Percentiles rank a stretch among this genome's conserved stretches.
These are phyloP conservation scores for Saccharum spontaneum DNA, from an alignment of 176 grass and related monocot species.

Conservation along the genomic window DNA sequence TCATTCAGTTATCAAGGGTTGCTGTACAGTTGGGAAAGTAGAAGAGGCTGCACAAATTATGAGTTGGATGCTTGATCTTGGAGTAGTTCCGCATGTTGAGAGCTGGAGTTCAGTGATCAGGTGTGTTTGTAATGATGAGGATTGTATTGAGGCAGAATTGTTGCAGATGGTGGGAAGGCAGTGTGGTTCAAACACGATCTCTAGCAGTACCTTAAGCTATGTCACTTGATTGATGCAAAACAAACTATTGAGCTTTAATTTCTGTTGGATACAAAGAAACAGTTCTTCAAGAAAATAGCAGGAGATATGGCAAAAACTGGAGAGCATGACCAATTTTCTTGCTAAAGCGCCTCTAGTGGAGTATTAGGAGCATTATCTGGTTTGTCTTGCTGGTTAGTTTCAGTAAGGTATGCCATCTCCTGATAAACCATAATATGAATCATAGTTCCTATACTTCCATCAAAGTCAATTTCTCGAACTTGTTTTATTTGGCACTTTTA, in stretches of 20 bases:
- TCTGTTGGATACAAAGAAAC: background rate
- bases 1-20: conserved; percentile 72
- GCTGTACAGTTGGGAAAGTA: conserved; percentile 63
- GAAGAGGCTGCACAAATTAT: conserved; percentile 52
- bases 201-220: conserved; percentile 7
- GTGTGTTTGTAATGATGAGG: conserved; percentile 44
- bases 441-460: background rate
- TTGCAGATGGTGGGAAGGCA: conserved; percentile 34
- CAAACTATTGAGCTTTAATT: background rate
- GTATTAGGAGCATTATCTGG: background rate
- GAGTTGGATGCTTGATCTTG: conserved; percentile 54
- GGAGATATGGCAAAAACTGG: background rate
- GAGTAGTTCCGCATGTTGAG: conserved; percentile 56
- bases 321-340: background rate
- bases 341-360: background rate
- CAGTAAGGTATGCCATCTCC: conserved; percentile 5
- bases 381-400: conserved; percentile 7
- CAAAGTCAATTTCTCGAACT: background rate
- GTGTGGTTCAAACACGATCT: background rate
- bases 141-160: conserved; percentile 22
- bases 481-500: background rate
- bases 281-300: background rate
- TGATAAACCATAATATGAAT: background rate
- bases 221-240: background rate
- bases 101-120: conserved; percentile 65